These are phyloP conservation scores for Vishniacozyma victoriae DNA, from an alignment of 768 basidiomycete genomes.

Conservation along the genomic window DNA sequence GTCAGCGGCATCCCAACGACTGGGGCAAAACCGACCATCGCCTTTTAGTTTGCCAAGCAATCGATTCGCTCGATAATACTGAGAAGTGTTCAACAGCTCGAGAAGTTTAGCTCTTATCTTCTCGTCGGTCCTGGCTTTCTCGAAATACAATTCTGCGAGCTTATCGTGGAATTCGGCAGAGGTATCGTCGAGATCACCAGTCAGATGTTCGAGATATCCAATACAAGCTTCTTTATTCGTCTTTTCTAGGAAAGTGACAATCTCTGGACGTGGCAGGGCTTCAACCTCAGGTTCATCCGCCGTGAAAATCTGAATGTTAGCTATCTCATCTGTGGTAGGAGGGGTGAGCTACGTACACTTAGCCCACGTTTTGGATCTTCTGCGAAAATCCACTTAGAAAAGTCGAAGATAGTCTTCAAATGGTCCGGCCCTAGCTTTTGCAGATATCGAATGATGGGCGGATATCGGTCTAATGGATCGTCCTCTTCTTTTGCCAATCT, in stretches of 20 bases:
- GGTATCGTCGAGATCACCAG: constrained; percentile 66
- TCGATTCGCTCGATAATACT: constrained; percentile 67
- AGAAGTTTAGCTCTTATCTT: constrained; percentile 60
- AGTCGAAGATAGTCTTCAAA: constrained; percentile 71
- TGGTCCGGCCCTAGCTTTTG: constrained; percentile 83
- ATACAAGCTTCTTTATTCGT: constrained; percentile 57
- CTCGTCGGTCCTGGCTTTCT: constrained; percentile 51
- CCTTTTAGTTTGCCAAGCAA: constrained; percentile 73
- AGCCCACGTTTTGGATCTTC: constrained; percentile 67
- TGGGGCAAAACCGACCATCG: constrained; percentile 58
- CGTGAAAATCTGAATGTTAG: constrained; percentile 68
- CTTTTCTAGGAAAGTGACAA: constrained; percentile 70
- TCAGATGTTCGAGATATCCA: constrained; percentile 78
- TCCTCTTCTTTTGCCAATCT: constrained; percentile 75
- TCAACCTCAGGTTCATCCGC: constrained; percentile 79
- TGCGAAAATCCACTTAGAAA: constrained; percentile 79
- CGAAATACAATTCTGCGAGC: constrained; percentile 77
- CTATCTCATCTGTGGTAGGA: neutral
- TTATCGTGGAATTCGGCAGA: constrained; percentile 74
- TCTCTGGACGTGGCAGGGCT: constrained; percentile 63
- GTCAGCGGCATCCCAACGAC: neutral
- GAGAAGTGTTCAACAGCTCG: constrained; percentile 65
- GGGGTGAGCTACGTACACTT: constrained; percentile 53
- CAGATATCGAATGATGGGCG: constrained; percentile 79
- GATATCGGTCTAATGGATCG: constrained; percentile 70